Conservation (phyloP, 306 rosid species). For the Elaeagnus macrophylla region DNA sequence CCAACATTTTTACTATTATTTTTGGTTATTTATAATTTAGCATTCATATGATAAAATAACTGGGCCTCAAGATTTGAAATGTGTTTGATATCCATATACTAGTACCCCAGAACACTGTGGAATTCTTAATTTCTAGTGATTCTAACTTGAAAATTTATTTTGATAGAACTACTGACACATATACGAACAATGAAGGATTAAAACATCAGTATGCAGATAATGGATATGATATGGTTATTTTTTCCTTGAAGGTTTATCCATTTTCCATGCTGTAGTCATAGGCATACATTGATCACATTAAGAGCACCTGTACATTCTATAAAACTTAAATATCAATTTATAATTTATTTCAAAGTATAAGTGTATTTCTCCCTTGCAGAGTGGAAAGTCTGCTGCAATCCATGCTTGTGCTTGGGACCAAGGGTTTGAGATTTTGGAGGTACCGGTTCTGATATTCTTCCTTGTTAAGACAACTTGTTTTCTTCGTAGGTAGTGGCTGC, state of each 20-base stretch:
- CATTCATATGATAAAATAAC: no score
- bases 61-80: no score
- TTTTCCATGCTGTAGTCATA: background rate
- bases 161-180: no score
- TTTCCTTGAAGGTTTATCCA: background rate
- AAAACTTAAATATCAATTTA: slow-evolving; percentile 2
- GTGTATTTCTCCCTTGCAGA: slow-evolving; percentile 42
- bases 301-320: background rate
- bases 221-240: no score
- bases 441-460: slow-evolving; percentile 21
- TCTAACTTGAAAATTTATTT: no score
- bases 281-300: background rate
- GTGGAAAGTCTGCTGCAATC: slow-evolving; percentile 94
- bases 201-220: no score
- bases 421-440: slow-evolving; percentile 82
- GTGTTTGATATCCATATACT: no score
- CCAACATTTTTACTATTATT: no score
- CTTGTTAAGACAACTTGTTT: slow-evolving; percentile 1
- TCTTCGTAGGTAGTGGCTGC: background rate
- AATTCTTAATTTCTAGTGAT: no score
- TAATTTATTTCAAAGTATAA: slow-evolving; percentile 17
- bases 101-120: no score
- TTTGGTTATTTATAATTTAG: no score
- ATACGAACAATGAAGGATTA: no score
- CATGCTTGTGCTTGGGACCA: slow-evolving; percentile 90